A percentile compares a stretch with the other conserved stretches of the same genome.
These are phyloP conservation scores for Arthrobotrys iridis DNA, from an alignment of 2,329 filamentous ascomycete species.

Conservation along the genomic window DNA sequence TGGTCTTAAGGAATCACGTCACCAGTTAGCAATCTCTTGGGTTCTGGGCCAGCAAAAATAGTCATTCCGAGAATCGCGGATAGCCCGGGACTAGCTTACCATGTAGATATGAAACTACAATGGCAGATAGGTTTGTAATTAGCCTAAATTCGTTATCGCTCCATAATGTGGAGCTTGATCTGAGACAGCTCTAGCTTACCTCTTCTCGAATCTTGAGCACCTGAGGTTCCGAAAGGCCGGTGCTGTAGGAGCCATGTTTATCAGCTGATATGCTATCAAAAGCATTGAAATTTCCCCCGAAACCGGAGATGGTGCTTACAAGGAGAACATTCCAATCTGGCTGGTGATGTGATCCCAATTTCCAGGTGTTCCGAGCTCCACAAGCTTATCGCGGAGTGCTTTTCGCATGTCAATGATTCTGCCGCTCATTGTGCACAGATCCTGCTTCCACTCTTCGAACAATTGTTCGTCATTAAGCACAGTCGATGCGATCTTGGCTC, in stretches of 20 bases:
- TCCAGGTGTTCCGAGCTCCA: slow-evolving; percentile 93
- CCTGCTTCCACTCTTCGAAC: slow-evolving; percentile 92
- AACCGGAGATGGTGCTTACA: slow-evolving; percentile 38
- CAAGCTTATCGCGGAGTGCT: slow-evolving; percentile 91
- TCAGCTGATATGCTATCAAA: slow-evolving; percentile 10
- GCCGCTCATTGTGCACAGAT: slow-evolving; percentile 99
- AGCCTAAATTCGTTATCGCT: slow-evolving; percentile 38
- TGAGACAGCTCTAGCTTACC: slow-evolving; percentile 62
- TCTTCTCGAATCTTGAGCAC: slow-evolving; percentile 93
- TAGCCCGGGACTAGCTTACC: slow-evolving; percentile 48
- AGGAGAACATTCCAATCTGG: slow-evolving; percentile 99
- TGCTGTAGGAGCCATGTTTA: slow-evolving; percentile 65
- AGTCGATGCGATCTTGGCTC: slow-evolving; percentile 89
- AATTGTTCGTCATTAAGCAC: slow-evolving; percentile 87
- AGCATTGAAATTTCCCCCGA: slow-evolving; percentile 1
- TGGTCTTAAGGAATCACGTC: slow-evolving; percentile 68
- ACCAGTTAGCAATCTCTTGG: slow-evolving; percentile 23
- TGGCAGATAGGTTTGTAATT: slow-evolving; percentile 10
- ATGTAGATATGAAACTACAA: slow-evolving; percentile 88
- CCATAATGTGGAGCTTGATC: slow-evolving; percentile 27
- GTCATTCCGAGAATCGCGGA: background rate
- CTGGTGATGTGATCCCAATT: slow-evolving; percentile 99
- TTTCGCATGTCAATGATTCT: slow-evolving; percentile 99
- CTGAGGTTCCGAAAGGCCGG: slow-evolving; percentile 86
- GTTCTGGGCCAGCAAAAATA: slow-evolving; percentile 33